Conservation (phyloP, 768 basidiomycete species). For the Tricholoma sp. region DNA sequence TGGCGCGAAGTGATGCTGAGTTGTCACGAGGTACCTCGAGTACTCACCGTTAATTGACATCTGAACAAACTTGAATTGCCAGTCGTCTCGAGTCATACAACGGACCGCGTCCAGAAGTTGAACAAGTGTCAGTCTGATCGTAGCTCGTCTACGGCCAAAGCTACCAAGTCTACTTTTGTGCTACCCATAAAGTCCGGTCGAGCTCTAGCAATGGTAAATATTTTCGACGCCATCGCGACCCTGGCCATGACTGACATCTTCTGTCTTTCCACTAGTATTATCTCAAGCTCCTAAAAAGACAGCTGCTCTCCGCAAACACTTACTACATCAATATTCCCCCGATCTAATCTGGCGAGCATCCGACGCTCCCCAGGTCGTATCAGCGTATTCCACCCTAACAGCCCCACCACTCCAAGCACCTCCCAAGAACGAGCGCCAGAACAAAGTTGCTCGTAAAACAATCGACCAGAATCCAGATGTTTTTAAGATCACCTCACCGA, state of each 20-base stretch:
- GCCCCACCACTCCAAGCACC: slow-evolving; percentile 15
- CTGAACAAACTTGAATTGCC: not conserved
- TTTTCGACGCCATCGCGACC: not conserved
- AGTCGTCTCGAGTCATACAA: not conserved
- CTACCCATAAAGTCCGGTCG: not conserved
- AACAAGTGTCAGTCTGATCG: not conserved
- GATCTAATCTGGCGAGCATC: not conserved
- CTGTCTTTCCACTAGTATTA: not conserved
- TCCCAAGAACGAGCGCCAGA: slow-evolving; percentile 15
- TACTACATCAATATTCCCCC: not conserved
- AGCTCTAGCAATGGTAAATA: not conserved
- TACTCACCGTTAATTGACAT: not conserved
- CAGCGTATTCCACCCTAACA: not conserved
- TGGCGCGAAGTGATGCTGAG: not conserved
- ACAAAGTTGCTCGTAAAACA: slow-evolving; percentile 13
- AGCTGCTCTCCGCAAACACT: not conserved
- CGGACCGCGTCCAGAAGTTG: not conserved
- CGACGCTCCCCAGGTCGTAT: not conserved
- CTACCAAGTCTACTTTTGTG: not conserved
- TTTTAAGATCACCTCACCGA: not conserved
- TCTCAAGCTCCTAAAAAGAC: not conserved
- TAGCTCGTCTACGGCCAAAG: not conserved
- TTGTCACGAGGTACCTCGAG: not conserved
- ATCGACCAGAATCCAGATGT: slow-evolving; percentile 5
- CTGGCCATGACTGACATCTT: not conserved